Percentiles rank a stretch among this genome's conserved stretches.
Conservation (phyloP, 345 rosid species). For the Gossypium rotundifolium region DNA sequence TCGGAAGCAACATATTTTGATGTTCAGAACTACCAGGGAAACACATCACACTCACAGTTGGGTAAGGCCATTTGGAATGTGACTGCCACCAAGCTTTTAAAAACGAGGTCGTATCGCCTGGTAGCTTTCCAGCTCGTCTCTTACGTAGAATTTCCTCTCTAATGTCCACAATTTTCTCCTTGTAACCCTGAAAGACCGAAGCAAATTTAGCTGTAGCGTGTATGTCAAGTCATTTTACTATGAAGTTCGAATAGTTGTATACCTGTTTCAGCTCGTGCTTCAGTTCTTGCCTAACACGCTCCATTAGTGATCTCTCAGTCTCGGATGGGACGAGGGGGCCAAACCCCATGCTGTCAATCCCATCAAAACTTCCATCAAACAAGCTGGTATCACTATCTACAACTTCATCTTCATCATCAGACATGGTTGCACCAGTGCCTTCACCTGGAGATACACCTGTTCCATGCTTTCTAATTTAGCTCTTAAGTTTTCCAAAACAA, state of each 20-base stretch:
- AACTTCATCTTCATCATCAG: slow-evolving; percentile 77
- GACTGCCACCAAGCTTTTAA: slow-evolving; percentile 88
- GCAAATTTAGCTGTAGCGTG: slow-evolving; percentile 12
- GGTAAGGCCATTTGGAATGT: slow-evolving; percentile 95
- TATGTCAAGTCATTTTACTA: background rate
- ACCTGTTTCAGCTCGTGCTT: slow-evolving; percentile 92
- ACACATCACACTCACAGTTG: slow-evolving; percentile 45
- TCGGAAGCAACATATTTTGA: background rate
- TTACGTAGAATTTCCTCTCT: slow-evolving; percentile 87
- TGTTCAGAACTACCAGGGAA: background rate
- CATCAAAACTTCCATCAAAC: slow-evolving; percentile 33
- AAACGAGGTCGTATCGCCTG: slow-evolving; percentile 74
- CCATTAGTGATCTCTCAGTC: slow-evolving; percentile 79
- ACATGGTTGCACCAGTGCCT: slow-evolving; percentile 85
- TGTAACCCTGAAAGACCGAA: slow-evolving; percentile 47
- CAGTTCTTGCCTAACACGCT: slow-evolving; percentile 77
- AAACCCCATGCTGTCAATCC: slow-evolving; percentile 58
- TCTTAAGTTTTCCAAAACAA: background rate
- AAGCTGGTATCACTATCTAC: slow-evolving; percentile 61
- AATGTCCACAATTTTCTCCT: slow-evolving; percentile 80
- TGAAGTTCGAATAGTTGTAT: slow-evolving; percentile 7
- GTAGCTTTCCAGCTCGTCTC: slow-evolving; percentile 85
- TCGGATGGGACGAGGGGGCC: slow-evolving; percentile 85
- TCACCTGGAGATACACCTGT: slow-evolving; percentile 78
- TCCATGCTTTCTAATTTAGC: slow-evolving; percentile 11